These are phyloP conservation scores for Macadamia tetraphylla DNA, from an alignment of 164 flowering plant genomes.

Conservation along the genomic window DNA sequence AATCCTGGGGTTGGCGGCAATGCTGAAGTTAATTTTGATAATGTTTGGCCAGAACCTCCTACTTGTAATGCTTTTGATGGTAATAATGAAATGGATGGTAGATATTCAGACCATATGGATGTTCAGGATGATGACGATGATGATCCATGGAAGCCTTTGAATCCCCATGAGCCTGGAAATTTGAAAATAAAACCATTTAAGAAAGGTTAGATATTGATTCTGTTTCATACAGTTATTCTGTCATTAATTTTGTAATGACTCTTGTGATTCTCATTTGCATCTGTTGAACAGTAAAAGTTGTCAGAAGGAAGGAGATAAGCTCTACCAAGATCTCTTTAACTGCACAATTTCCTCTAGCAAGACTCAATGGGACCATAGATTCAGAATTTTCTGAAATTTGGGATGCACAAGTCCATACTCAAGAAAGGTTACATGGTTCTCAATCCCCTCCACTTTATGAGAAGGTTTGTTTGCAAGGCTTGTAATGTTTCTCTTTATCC, in stretches of 20 bases:
- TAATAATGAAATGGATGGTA: slow-evolving; percentile 35
- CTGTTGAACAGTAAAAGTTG: slow-evolving; percentile 44
- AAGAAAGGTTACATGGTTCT: slow-evolving; percentile 26
- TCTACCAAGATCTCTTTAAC: slow-evolving; percentile 25
- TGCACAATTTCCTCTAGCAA: slow-evolving; percentile 68
- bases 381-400: slow-evolving; percentile 58
- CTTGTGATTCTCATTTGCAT: background rate
- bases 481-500: background rate
- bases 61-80: slow-evolving; percentile 18
- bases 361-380: slow-evolving; percentile 52
- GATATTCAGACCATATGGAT: slow-evolving; percentile 29
- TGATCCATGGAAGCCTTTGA: slow-evolving; percentile 93
- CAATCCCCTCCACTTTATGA: slow-evolving; percentile 59
- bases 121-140: slow-evolving; percentile 26
- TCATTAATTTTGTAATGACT: slow-evolving; percentile 4
- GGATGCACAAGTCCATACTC: slow-evolving; percentile 33
- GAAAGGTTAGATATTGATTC: slow-evolving; percentile 45
- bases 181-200: slow-evolving; percentile 78
- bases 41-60: slow-evolving; percentile 29
- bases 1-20: slow-evolving; percentile 27
- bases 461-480: slow-evolving; percentile 41
- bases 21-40: slow-evolving; percentile 21
- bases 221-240: background rate
- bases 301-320: slow-evolving; percentile 23
- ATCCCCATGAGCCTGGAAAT: slow-evolving; percentile 91